Conservation (phyloP, 345 rosid genomes). For the Pelargonium nanum region DNA sequence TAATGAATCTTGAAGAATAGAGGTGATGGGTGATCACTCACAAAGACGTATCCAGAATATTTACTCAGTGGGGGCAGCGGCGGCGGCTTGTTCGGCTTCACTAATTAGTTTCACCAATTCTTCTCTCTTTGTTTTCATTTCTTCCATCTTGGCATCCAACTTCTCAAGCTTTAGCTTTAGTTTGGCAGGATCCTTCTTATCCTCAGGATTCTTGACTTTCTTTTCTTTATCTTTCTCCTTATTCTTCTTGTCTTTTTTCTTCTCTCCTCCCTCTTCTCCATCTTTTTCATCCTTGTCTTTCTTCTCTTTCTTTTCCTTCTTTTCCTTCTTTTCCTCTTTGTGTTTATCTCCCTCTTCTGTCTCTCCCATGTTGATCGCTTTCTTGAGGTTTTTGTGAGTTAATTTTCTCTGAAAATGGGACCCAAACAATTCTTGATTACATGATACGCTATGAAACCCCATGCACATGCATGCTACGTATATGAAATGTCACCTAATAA, state of each 20-base stretch:
- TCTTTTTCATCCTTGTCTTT: slow-evolving; percentile 19
- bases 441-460: no score
- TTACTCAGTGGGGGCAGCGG: slow-evolving; percentile 7
- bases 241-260: slow-evolving; percentile 14
- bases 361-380: slow-evolving; percentile 22
- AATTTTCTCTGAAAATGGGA: neutral
- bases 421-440: neutral
- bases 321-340: slow-evolving; percentile 13
- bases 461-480: no score
- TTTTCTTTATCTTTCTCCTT: slow-evolving; percentile 20
- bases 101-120: slow-evolving; percentile 40
- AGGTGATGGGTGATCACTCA: no score
- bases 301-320: slow-evolving; percentile 24
- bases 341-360: slow-evolving; percentile 23
- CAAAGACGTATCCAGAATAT: no score
- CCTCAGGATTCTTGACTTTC: slow-evolving; percentile 56
- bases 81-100: slow-evolving; percentile 24
- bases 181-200: slow-evolving; percentile 53
- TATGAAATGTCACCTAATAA: no score
- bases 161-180: slow-evolving; percentile 50
- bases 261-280: slow-evolving; percentile 2
- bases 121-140: slow-evolving; percentile 37
- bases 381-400: neutral
- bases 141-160: slow-evolving; percentile 58
- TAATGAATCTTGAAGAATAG: no score